Conservation (phyloP, 1,139 yeast species). For the Geotrichum candidum region DNA sequence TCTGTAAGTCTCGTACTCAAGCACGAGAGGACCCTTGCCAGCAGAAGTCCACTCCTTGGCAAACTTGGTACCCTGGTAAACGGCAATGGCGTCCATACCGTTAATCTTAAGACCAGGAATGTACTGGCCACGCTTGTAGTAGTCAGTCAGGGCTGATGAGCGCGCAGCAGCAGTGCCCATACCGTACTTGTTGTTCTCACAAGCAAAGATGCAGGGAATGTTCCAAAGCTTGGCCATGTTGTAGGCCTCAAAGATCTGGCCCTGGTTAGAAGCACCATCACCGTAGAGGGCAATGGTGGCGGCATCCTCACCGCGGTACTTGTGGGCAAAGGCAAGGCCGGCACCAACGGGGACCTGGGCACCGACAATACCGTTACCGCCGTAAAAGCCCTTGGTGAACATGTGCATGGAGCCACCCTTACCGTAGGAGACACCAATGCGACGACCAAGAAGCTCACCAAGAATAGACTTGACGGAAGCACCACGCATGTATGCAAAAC, state of each 20-base stretch:
- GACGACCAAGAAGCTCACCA: conserved; percentile 95
- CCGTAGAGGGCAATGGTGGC: conserved; percentile 90
- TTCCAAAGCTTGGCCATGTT: conserved; percentile 99
- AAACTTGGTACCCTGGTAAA: conserved; percentile 91
- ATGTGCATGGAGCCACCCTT: conserved; percentile 99
- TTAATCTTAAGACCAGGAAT: conserved; percentile 97
- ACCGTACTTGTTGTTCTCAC: conserved; percentile 99
- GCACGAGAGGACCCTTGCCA: conserved; percentile 93
- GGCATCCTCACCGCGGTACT: conserved; percentile 69
- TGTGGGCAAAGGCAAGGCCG: conserved; percentile 95
- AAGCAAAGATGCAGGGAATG: conserved; percentile 87
- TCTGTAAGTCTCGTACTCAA: conserved; percentile 97
- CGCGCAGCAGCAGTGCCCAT: conserved; percentile 98
- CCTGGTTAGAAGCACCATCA: conserved; percentile 99
- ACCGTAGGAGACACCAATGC: conserved; percentile 92
- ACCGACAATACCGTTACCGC: conserved; percentile 99
- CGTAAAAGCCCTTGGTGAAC: conserved; percentile 92
- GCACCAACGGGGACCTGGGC: conserved; percentile 99
- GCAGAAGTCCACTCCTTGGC: conserved; percentile 93
- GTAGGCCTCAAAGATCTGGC: conserved; percentile 94
- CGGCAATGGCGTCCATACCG: conserved; percentile 96
- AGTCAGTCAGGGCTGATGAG: conserved; percentile 93
- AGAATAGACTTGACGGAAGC: conserved; percentile 83
- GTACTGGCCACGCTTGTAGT: conserved; percentile 98
- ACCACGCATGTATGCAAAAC: conserved; percentile 94